phyloP scores from a whole-genome alignment of 805 yeast genomes.

The Starmerella khaoyaiensis region DNA sequence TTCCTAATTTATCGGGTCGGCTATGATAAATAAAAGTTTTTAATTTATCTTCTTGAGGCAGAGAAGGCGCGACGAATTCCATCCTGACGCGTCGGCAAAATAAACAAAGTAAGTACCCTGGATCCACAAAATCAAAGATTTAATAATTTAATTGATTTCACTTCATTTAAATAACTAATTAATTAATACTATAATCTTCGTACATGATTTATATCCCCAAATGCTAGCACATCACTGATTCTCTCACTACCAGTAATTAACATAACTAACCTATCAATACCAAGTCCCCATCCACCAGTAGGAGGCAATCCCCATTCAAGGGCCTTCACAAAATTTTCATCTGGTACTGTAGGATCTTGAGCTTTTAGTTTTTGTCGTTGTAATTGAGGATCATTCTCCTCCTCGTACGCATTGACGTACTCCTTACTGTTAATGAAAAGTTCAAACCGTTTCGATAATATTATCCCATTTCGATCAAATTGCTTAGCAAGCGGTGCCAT shows the following conservation, averaged over 20 bases:
- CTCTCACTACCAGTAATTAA: conserved; percentile 48
- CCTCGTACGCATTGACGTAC: conserved; percentile 87
- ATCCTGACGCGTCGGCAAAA: conserved; percentile 2
- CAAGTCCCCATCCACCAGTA: conserved; percentile 97
- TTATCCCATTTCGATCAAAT: conserved; percentile 22
- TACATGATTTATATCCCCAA: conserved; percentile 17
- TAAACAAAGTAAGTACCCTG: too few relatives aligned
- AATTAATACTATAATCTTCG: conserved; percentile 6
- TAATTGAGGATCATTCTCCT: conserved; percentile 73
- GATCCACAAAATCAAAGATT: too few relatives aligned
- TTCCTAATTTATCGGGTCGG: conserved; percentile 2
- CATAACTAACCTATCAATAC: conserved; percentile 82
- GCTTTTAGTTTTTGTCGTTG: conserved; percentile 51
- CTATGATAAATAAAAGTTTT: conserved; percentile 22
- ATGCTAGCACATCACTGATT: conserved; percentile 30
- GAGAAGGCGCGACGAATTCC: conserved; percentile 14
- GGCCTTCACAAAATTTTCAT: conserved; percentile 51
- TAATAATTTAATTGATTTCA: too few relatives aligned
- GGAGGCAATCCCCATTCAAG: conserved; percentile 96
- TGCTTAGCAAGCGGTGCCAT: conserved; percentile 86
- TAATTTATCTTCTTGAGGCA: conserved; percentile 13
- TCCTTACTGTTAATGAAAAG: conserved; percentile 69
- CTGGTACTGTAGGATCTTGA: conserved; percentile 52
- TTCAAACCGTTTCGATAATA: conserved; percentile 63
- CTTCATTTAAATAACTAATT: not conserved